Base-by-base conservation (phyloP, 2,329 filamentous ascomycete genomes). In the Chrysoporthe cubensis region DNA sequence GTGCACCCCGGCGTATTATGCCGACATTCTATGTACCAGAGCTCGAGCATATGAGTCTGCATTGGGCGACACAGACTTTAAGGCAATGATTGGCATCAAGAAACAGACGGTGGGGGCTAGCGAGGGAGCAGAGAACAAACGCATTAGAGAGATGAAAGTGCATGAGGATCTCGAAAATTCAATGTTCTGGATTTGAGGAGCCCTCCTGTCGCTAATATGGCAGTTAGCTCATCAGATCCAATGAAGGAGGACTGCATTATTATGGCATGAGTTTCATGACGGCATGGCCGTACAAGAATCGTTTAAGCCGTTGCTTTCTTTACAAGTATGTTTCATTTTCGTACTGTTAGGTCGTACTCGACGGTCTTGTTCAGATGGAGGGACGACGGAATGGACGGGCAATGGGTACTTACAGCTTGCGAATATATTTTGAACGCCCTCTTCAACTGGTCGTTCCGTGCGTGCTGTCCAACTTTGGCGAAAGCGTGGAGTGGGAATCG, bases 1-100 rank as follows among this genome's bases (percentile, higher is more conserved):
- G 72, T 96, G 91, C 73, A 93, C 94, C 0, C 92, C 94, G 0
- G 94, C 93, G 0, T 97, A 97, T 81, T 97, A 97, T 74, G 94
- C 94, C 0, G 94, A 97, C 76, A 83, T 97, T 40, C 87, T 95
- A 2, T 96, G 92, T 75, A 91, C 93, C 71, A 85, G 94, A 3
- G 90, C 91, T 0, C 83, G 94, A 0, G 85, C 85, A 16, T 95
- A 96, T 75, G 83, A 95, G 1, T 87, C 21, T 89, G 91, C 71
- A 87, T 76, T 84, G 4, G 86, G 87, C 71, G 77, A 79, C 89
- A 80, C 82, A 50, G 71, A 70, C 0, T 74, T 76, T 42, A 75
- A 74, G 4, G 66, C 48, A 0, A 26, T 61, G 2, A 69, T 68
- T 18, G 69, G 71, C 26, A 44, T 37, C 4, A 43, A 62, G 37